phyloP scores from a whole-genome alignment of 805 yeast species.

The Pichia membranifaciens region DNA sequence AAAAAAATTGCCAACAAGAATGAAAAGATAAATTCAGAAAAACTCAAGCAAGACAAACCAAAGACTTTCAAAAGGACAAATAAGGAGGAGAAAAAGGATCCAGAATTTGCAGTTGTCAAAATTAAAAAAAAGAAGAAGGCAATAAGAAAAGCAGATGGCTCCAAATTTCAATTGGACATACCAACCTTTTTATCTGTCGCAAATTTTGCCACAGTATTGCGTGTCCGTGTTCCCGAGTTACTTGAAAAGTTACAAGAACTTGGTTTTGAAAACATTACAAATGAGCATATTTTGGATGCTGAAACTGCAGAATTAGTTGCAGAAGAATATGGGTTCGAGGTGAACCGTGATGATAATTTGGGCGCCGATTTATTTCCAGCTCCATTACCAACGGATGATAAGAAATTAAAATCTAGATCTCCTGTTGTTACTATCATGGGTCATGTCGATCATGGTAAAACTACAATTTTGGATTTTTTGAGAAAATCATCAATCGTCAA shows the following conservation, averaged over 20 bases:
- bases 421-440: constrained; percentile 99
- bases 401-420: constrained; percentile 58
- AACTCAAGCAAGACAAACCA: too few species aligned
- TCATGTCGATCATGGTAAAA: constrained; percentile 97
- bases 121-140: constrained; percentile 7
- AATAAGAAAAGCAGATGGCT: background rate
- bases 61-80: background rate
- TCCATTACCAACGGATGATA: constrained; percentile 43
- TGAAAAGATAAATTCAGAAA: too few species aligned
- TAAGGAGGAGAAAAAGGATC: background rate
- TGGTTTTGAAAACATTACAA: constrained; percentile 69
- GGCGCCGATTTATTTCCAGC: constrained; percentile 58
- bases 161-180: constrained; percentile 34
- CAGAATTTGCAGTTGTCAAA: constrained; percentile 7
- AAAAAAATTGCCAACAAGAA: too few species aligned
- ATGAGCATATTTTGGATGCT: constrained; percentile 74
- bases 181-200: constrained; percentile 79
- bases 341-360: constrained; percentile 46
- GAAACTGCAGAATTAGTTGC: constrained; percentile 86
- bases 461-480: constrained; percentile 83
- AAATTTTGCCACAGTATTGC: constrained; percentile 66
- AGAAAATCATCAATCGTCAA: constrained; percentile 80
- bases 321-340: constrained; percentile 78
- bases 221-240: constrained; percentile 57
- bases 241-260: constrained; percentile 51